Percentiles rank a stretch among this genome's conserved stretches.
phyloP scores from a whole-genome alignment of 2,329 filamentous ascomycete species.

The Trichothecium sympodiale region DNA sequence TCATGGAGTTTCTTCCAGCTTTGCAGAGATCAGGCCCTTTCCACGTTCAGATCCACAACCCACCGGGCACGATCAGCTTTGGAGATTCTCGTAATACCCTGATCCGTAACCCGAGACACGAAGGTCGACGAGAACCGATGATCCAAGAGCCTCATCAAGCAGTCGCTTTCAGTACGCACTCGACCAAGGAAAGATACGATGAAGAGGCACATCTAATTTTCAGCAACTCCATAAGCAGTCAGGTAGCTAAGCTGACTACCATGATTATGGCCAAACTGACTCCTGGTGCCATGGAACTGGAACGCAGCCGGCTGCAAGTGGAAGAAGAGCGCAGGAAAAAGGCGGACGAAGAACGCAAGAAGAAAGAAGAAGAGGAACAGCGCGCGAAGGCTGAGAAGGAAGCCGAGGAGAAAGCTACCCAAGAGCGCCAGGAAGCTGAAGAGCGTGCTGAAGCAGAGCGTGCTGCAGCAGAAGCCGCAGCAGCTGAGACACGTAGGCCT shows the following conservation, averaged over 20 bases:
- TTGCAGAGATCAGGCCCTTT: constrained; percentile 28
- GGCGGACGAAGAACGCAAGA: constrained; percentile 47
- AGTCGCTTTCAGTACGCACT: constrained; percentile 60
- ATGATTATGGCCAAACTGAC: constrained; percentile 64
- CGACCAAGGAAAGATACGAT: constrained; percentile 70
- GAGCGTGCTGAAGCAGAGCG: constrained; percentile 49
- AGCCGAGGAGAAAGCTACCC: constrained; percentile 54
- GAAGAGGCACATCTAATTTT: constrained; percentile 87
- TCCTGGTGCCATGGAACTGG: constrained; percentile 73
- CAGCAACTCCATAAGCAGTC: constrained; percentile 47
- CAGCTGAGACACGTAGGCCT: constrained; percentile 8
- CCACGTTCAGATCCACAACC: constrained; percentile 41
- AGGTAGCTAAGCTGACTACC: constrained; percentile 59
- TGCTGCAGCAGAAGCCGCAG: constrained; percentile 49
- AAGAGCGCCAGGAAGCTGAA: constrained; percentile 60
- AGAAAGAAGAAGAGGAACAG: constrained; percentile 54
- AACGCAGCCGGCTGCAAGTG: constrained; percentile 56
- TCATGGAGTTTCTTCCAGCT: constrained; percentile 43
- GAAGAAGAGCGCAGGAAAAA: constrained; percentile 40
- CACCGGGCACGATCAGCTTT: constrained; percentile 31
- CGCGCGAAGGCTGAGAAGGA: constrained; percentile 60
- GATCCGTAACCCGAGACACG: neutral
- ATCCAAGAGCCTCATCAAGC: constrained; percentile 57
- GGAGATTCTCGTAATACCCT: constrained; percentile 40
- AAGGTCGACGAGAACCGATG: neutral